These are phyloP conservation scores for Pythium biforme DNA, from an alignment of 352 stramenopile species.

Conservation along the genomic window DNA sequence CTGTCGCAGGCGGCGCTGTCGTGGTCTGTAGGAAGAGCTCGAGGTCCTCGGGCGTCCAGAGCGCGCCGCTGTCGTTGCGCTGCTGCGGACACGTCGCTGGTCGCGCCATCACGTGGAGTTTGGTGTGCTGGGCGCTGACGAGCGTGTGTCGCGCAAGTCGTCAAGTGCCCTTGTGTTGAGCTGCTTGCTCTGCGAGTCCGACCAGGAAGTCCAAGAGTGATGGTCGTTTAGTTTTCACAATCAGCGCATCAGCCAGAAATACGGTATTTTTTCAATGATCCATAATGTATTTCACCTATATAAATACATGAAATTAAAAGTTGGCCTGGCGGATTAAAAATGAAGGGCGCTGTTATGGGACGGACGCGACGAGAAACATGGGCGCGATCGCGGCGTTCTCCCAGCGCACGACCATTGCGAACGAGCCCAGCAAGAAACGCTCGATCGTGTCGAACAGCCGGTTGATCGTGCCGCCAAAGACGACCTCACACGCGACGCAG, in stretches of 20 bases:
- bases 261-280: neutral
- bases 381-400: conserved; percentile 24
- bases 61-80: neutral
- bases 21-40: conserved; percentile 6
- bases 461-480: conserved; percentile 38
- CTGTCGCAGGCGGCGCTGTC: neutral
- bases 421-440: conserved; percentile 18
- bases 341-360: too few relatives aligned
- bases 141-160: neutral
- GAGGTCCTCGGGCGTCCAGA: conserved; percentile 18
- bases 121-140: neutral
- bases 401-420: conserved; percentile 25
- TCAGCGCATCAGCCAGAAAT: neutral
- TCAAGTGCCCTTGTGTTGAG: neutral
- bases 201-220: neutral
- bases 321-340: neutral
- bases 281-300: neutral
- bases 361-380: conserved; percentile 16
- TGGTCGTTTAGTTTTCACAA: neutral
- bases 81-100: neutral
- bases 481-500: conserved; percentile 37
- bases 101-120: neutral
- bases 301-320: neutral
- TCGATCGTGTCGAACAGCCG: conserved; percentile 9
- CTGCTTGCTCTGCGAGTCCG: too few relatives aligned